These are phyloP conservation scores for Pezicula neosporulosa DNA, from an alignment of 2,329 filamentous ascomycete genomes.

Conservation along the genomic window DNA sequence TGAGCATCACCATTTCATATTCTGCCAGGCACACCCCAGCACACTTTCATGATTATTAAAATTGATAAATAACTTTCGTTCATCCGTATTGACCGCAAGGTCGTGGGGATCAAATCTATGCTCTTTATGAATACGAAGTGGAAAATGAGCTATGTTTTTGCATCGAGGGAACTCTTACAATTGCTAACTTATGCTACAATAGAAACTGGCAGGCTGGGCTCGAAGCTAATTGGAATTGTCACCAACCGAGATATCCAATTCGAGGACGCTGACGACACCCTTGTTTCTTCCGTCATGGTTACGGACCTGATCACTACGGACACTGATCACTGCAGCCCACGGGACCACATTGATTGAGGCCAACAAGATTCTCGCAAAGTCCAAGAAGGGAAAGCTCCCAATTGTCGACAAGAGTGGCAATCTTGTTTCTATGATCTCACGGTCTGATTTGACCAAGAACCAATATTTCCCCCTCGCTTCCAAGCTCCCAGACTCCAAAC, in stretches of 20 bases:
- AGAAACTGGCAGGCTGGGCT: slow-evolving; percentile 92
- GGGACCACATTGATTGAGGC: slow-evolving; percentile 85
- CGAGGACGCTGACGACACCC: slow-evolving; percentile 68
- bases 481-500: slow-evolving; percentile 95
- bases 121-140: slow-evolving; percentile 38
- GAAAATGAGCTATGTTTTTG: slow-evolving; percentile 7
- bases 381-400: slow-evolving; percentile 97
- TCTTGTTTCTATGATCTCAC: slow-evolving; percentile 86
- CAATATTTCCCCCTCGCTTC: slow-evolving; percentile 94
- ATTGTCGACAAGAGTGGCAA: slow-evolving; percentile 83
- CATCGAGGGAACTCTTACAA: slow-evolving; percentile 3
- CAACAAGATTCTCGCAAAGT: slow-evolving; percentile 88
- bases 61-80: slow-evolving; percentile 99
- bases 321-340: slow-evolving; percentile 80
- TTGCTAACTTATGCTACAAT: slow-evolving; percentile 34
- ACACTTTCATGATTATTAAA: slow-evolving; percentile 73
- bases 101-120: slow-evolving; percentile 72
- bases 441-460: slow-evolving; percentile 98
- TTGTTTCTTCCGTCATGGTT: slow-evolving; percentile 90
- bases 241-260: slow-evolving; percentile 98
- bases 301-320: slow-evolving; percentile 89
- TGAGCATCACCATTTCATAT: slow-evolving; percentile 50
- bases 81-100: slow-evolving; percentile 91
- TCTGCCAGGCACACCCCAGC: slow-evolving; percentile 14
- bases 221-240: slow-evolving; percentile 95